Base-by-base conservation (phyloP, 2,329 filamentous ascomycete species). In the Trichoderma aggressivum region DNA sequence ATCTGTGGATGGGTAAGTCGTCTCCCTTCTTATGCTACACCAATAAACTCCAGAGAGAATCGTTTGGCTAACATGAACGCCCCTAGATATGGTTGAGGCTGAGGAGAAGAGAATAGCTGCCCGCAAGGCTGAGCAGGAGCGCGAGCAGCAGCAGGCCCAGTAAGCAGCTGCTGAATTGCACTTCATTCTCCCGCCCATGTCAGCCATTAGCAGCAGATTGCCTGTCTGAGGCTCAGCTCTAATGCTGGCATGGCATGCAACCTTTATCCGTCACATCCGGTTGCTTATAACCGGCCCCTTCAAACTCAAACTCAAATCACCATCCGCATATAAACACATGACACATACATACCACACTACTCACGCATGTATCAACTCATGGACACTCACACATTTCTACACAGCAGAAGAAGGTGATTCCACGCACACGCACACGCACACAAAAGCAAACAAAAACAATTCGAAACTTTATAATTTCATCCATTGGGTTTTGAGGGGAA, bases 1-100 rank as follows among this genome's bases (percentile, higher is more conserved):
- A 98, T 81, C 87, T 98, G 77, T 99, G 96, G 96, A 96, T 89
- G 85, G 91, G 91, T 92, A 82, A 79, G 89, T 75, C 8, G 2
- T 11, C 11, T 12, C 12, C 47, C 53, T 24, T 50, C 16, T 26
- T 10, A 16, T 26, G 18, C 21, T 14, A 24, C 3, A 50, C 43
- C 21, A 7, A 3, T 7, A 7, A 16, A 11, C 53, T 21, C 56
- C 68, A 26, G 47, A 55, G 12, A 28, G 16, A 39, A 50, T 34
- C 36, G 21, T 26, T 21, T 73, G 59, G 24, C 26, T 50, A 74
- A 56, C 74, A 75, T 24, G 71, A 76, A 18, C 2, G 4, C 24
- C 62, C 3, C 21, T 76, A 92, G 91, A 95, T 77, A 95, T 95
- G 92, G 91, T 95, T 63, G 92, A 88, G 72, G 90, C 92, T 24